phyloP scores from a whole-genome alignment of 257 asterid species.

The Lycium barbarum region DNA sequence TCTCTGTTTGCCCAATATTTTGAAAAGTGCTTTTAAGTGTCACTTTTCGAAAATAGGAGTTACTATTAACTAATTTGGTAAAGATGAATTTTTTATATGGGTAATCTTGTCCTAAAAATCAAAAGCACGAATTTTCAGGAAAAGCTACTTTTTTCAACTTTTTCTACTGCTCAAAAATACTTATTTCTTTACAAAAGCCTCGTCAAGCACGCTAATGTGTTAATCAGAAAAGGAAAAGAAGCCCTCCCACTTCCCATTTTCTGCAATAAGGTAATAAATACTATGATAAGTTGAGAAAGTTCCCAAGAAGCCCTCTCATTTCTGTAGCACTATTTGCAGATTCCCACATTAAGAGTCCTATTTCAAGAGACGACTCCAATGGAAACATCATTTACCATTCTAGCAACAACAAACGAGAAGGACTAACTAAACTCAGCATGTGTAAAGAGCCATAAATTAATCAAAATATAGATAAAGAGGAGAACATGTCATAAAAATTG shows the following conservation, averaged over 20 bases:
- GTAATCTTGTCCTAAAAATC: not conserved
- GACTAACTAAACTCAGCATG: not conserved
- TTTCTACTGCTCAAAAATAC: not conserved
- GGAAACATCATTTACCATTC: not conserved
- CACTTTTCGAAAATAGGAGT: not conserved
- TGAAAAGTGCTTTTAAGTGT: not conserved
- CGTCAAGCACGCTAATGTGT: not conserved
- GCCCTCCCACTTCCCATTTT: not conserved
- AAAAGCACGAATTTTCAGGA: not conserved
- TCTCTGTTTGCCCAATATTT: not conserved
- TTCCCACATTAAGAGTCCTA: not conserved
- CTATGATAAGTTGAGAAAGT: not conserved
- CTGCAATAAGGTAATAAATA: not conserved
- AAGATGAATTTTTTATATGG: not conserved
- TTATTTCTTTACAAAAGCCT: not conserved
- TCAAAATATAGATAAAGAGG: not conserved
- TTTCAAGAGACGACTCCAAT: not conserved
- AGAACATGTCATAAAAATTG: not conserved
- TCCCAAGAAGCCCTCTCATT: not conserved
- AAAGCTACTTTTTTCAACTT: not conserved
- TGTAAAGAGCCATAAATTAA: not conserved
- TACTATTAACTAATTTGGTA: not conserved
- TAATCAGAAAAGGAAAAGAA: not conserved
- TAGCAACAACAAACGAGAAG: not conserved
- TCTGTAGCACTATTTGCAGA: not conserved